These are phyloP conservation scores for Piper longum DNA, from an alignment of 164 flowering plant genomes.

Conservation along the genomic window DNA sequence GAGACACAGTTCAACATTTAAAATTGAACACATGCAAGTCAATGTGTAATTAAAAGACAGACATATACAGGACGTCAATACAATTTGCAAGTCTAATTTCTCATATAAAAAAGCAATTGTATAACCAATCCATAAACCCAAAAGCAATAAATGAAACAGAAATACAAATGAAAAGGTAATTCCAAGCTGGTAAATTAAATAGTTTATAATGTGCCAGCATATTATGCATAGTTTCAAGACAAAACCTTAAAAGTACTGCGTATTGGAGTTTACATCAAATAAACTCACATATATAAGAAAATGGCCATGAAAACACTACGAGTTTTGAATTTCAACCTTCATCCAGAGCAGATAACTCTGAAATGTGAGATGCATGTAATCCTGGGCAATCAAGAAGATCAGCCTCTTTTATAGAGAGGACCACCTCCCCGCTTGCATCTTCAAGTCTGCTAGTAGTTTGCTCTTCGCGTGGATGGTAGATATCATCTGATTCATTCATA, in stretches of 20 bases:
- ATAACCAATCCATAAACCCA: too few relatives aligned
- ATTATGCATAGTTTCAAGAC: too few relatives aligned
- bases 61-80: too few relatives aligned
- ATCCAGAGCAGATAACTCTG: neutral
- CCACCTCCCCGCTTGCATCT: conserved; percentile 3
- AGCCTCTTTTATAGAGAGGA: conserved; percentile 6
- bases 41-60: neutral
- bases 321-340: neutral
- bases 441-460: conserved; percentile 8
- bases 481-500: conserved; percentile 27
- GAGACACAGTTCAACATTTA: neutral
- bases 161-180: too few relatives aligned
- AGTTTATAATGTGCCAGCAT: too few relatives aligned
- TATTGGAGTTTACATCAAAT: too few relatives aligned
- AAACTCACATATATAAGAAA: too few relatives aligned
- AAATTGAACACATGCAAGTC: neutral
- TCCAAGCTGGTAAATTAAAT: too few relatives aligned
- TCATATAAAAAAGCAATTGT: too few relatives aligned
- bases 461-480: conserved; percentile 29
- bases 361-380: neutral
- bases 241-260: too few relatives aligned
- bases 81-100: too few relatives aligned
- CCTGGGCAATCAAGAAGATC: neutral
- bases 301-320: neutral
- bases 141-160: too few relatives aligned